Percentiles rank a stretch among this genome's conserved stretches.
Conservation (phyloP, 768 basidiomycete genomes). For the Mycena capillaripes region DNA sequence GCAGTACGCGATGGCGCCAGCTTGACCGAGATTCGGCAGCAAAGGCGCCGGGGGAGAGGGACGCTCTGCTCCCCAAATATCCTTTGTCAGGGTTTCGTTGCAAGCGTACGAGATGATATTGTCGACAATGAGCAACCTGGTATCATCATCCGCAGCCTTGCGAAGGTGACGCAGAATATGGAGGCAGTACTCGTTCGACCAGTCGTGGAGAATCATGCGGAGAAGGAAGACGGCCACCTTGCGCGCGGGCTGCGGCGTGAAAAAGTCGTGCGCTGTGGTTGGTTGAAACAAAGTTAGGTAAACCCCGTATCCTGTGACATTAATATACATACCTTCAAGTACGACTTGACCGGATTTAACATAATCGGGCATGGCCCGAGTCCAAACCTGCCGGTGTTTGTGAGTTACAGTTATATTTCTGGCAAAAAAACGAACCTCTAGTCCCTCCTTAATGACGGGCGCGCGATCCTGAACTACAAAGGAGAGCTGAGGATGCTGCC, state of each 20-base stretch:
- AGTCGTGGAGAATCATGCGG: slow-evolving; percentile 16
- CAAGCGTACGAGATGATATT: slow-evolving; percentile 9
- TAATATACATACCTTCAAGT: not conserved
- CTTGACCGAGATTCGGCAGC: not conserved
- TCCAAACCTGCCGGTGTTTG: not conserved
- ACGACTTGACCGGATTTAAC: not conserved
- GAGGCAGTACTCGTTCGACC: slow-evolving; percentile 3
- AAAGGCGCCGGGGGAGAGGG: not conserved
- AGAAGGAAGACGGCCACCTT: slow-evolving; percentile 10
- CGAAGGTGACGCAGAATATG: not conserved
- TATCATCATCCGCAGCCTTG: not conserved
- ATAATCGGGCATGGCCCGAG: not conserved
- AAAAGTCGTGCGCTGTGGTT: not conserved
- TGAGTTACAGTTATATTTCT: not conserved
- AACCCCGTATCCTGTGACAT: not conserved
- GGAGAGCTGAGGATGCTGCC: not conserved
- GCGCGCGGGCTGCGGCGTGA: not conserved
- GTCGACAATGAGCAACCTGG: slow-evolving; percentile 5
- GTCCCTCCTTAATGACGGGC: not conserved
- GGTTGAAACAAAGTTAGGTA: no score
- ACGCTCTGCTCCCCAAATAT: not conserved
- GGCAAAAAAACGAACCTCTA: not conserved
- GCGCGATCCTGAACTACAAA: slow-evolving; percentile 3
- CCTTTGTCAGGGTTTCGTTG: not conserved
- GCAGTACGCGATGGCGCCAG: not conserved